Evolutionary conservation across 768 basidiomycete genomes (phyloP).

Genomic region (Sporobolomyces pararoseus): DNA sequence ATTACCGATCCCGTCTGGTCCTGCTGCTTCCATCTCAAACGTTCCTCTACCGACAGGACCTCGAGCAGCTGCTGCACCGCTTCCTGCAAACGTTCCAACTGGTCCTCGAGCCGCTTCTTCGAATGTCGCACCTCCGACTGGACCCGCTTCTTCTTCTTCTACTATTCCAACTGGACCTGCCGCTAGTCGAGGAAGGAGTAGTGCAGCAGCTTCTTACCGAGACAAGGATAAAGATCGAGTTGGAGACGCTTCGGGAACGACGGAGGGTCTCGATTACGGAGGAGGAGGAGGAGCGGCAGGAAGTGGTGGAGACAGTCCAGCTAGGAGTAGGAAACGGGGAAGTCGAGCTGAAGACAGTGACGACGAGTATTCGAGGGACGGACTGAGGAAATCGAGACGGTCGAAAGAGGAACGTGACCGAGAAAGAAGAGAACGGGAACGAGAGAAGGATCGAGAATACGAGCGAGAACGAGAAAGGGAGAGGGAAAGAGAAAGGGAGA

Average conservation of each 20-base stretch:
- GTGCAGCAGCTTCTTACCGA: slow-evolving; percentile 11
- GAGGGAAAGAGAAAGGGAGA: slow-evolving; percentile 25
- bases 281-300: slow-evolving; percentile 16
- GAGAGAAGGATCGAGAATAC: slow-evolving; percentile 5
- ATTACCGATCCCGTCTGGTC: too few relatives aligned
- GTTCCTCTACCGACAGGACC: slow-evolving; percentile 19
- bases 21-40: too few relatives aligned
- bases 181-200: slow-evolving; percentile 2
- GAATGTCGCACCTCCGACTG: not conserved
- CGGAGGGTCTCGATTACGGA: slow-evolving; percentile 36
- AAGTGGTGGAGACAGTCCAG: slow-evolving; percentile 13
- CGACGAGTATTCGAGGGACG: slow-evolving; percentile 4
- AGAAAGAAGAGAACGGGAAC: slow-evolving; percentile 3
- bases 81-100: slow-evolving; percentile 26
- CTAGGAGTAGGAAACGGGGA: slow-evolving; percentile 11
- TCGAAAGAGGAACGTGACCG: slow-evolving; percentile 14
- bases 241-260: not conserved
- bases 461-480: slow-evolving; percentile 27
- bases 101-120: slow-evolving; percentile 25
- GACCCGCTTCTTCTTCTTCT: not conserved
- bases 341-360: slow-evolving; percentile 13
- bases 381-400: not conserved
- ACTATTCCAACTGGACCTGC: slow-evolving; percentile 10
- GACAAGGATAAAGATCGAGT: slow-evolving; percentile 38
- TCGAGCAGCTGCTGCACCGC: slow-evolving; percentile 14